A percentile compares a stretch with the other conserved stretches of the same genome.
Conservation (phyloP, 2,329 filamentous ascomycete genomes). For the Claviceps africana region DNA sequence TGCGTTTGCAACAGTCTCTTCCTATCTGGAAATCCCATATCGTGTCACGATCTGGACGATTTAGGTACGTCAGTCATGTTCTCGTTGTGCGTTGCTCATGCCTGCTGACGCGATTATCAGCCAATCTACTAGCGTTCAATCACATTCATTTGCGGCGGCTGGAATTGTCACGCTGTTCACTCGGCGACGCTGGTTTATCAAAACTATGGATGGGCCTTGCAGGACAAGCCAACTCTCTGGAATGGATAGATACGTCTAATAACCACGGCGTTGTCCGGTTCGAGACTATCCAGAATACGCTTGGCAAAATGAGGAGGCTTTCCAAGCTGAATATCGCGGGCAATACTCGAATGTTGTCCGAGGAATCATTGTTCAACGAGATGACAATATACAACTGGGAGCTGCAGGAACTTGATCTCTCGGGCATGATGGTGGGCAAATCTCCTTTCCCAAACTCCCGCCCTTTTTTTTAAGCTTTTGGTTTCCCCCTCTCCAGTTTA, state of each 20-base stretch:
- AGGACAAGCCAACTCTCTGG: conserved; percentile 29
- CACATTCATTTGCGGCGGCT: conserved; percentile 30
- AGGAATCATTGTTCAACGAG: conserved; percentile 32
- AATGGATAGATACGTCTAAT: conserved; percentile 36
- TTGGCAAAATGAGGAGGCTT: conserved; percentile 29
- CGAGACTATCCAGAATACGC: conserved; percentile 29
- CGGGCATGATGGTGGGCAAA: conserved; percentile 33
- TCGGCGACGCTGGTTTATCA: conserved; percentile 34
- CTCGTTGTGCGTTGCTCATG: neutral
- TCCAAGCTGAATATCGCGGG: conserved; percentile 36
- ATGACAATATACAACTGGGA: conserved; percentile 28
- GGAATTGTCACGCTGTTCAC: conserved; percentile 35
- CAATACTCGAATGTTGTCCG: conserved; percentile 32
- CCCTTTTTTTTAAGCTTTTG: neutral
- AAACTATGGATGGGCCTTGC: conserved; percentile 34
- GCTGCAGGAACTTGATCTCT: conserved; percentile 41
- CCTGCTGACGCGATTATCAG: conserved; percentile 7
- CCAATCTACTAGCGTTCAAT: conserved; percentile 20
- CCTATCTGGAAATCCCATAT: conserved; percentile 35
- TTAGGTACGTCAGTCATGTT: conserved; percentile 23
- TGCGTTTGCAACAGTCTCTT: conserved; percentile 37
- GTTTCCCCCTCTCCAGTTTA: neutral
- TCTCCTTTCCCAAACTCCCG: neutral
- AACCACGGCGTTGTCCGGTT: conserved; percentile 38
- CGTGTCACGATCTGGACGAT: conserved; percentile 32